Base-by-base conservation (phyloP, 177 flowering plant genomes). In the Telopea speciosissima region DNA sequence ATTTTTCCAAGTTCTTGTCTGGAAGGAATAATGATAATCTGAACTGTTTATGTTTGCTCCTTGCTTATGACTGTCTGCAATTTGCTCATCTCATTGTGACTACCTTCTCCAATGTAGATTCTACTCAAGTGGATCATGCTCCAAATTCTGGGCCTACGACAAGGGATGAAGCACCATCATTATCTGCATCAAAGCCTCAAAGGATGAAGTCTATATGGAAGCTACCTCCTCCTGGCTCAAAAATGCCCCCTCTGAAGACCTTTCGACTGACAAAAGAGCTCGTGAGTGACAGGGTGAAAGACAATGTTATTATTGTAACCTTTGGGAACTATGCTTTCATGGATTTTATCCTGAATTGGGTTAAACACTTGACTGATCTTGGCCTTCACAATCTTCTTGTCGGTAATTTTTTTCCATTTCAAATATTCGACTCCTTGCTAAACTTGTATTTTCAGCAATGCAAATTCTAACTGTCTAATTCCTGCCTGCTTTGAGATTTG, bases 291-390 rank as follows among this genome's bases (percentile, higher is more conserved):
- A 86, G 96, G 72, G 99, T 77, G 66, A 83, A 82, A 75, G 89
- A 90, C 67, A 93, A 96, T 70, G 77, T 90, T 42, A 79, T 96
- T 24, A 79, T 93, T 58, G 92, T 93, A 70, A 96, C 99, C 44
- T 96, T 96, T 76, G 99, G 99, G 42, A 96, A 96, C 83, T 88
- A 83, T 81, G 99, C 99, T 0, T 93, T 96, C 79, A 87, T 89
- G 96, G 99, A 96, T 78, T 96, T 96, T 75, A 87, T 96, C 76
- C 79, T 93, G 61, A 90, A 85, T 59, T 96, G 99, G 99, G 98
- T 91, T 66, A 91, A 85, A 62, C 99, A 88, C 78, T 81, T 90
- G 83, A 88, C 95, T 6, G 97, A 90, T 76, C 79, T 93, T 56
- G 87, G 88, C 25, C 73, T 93, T 52, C 84, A 86, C 10, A 93